Evolutionary conservation across 2,329 filamentous ascomycete species (phyloP), one percentile per base, ranked within the genome.

Genomic region (Celoporthe dispersa): DNA sequence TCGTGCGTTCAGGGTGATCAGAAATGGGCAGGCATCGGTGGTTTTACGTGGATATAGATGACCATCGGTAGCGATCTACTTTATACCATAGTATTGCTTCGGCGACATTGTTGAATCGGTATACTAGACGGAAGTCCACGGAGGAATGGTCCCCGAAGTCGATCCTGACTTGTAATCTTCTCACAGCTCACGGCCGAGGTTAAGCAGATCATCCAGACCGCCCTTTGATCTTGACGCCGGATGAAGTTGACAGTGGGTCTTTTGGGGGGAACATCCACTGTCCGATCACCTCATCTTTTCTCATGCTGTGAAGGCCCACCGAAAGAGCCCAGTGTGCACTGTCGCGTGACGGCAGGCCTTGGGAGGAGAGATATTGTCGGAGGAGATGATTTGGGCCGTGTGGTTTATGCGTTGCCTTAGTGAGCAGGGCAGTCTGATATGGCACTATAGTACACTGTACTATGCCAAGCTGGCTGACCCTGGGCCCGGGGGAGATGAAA

Each of bases 361-460:
- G 61, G 64, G 39, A 11, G 8, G 39, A 19, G 5, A n/a, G 41
- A 41, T 31, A 41, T 37, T 41, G 55, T 53, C 31, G 16, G 39
- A 55, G 31, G 67, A 69, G 59, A 51, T 53, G n/a, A 44, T 2
- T 59, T 4, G 62, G 66, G 55, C 55, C 63, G 41, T 69, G 57
- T 37, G 62, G 57, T 65, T 55, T 65, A 65, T 57, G 61, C 39
- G 33, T 44, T 1, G n/a, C 6, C 35, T 22, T 25, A 28, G 22
- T 2, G 61, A 41, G 53, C 14, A 9, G 6, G 33, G 41, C 14
- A 61, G 41, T 22, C 19, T 28, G 33, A 9, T 22, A 25, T 25
- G 9, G 35, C 7, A 22, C 44, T 48, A 48, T 22, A 16, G 6
- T 22, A 22, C 35, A 37, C 9, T 4, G 35, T 37, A 48, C 19